Conservation (phyloP, 495 filamentous ascomycete species). For the Penicillium bialowiezense region DNA sequence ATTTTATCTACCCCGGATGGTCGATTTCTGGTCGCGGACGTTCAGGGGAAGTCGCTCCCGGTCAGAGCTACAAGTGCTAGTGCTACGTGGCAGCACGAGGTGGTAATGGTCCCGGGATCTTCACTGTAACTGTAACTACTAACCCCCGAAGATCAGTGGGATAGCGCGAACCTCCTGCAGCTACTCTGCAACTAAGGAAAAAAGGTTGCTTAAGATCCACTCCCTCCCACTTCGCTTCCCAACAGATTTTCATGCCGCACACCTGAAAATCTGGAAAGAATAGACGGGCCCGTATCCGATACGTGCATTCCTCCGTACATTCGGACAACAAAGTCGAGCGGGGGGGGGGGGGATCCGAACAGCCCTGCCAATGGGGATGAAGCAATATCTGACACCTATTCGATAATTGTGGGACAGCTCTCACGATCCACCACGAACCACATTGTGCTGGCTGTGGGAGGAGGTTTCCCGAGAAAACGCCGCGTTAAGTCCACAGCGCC, state of each 20-base stretch:
- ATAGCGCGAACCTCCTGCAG: not conserved
- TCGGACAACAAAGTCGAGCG: too few relatives aligned
- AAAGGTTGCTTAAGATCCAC: constrained; percentile 1
- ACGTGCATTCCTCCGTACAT: not conserved
- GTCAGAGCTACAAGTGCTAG: too few relatives aligned
- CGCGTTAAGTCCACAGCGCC: constrained; percentile 14
- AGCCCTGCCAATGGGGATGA: not conserved
- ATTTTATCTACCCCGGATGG: too few relatives aligned
- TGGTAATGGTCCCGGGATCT: not conserved
- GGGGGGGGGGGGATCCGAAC: not conserved
- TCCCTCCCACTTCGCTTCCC: constrained; percentile 2
- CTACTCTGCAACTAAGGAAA: not conserved
- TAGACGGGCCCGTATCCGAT: not conserved
- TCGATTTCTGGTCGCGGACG: too few relatives aligned
- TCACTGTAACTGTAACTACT: not conserved
- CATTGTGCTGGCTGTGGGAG: not conserved
- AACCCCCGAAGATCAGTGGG: constrained; percentile 1
- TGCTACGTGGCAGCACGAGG: not conserved
- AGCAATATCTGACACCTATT: not conserved
- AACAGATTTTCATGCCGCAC: not conserved
- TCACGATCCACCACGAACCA: constrained; percentile 1
- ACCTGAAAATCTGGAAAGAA: not conserved
- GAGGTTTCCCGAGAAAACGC: constrained; percentile 20
- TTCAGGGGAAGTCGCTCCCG: too few relatives aligned
- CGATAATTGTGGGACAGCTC: not conserved